These are phyloP conservation scores for Psilocybe subaeruginosa DNA, from an alignment of 768 basidiomycete species.

Conservation along the genomic window DNA sequence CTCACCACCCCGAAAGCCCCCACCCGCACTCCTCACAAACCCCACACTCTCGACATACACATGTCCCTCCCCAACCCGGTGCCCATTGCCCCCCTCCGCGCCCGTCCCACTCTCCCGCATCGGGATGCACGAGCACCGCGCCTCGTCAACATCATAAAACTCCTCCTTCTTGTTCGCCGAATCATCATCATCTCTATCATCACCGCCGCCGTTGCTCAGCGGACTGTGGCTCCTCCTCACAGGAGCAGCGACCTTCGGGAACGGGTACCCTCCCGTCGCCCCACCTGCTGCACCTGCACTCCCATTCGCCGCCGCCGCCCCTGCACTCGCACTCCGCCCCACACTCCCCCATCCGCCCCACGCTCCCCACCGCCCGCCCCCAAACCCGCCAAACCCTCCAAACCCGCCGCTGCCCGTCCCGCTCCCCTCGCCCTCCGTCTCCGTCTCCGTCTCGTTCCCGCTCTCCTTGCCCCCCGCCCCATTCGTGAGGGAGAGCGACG, in stretches of 20 bases:
- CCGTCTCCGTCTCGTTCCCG: slow-evolving; percentile 26
- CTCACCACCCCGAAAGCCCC: slow-evolving; percentile 2
- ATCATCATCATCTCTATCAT: not conserved
- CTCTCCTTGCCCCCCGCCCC: not conserved
- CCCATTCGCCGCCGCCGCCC: no score
- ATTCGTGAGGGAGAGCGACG: slow-evolving; percentile 38
- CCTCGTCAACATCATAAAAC: slow-evolving; percentile 17
- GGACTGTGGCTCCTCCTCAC: not conserved
- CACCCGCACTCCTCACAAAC: slow-evolving; percentile 14
- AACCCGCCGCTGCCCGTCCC: slow-evolving; percentile 12
- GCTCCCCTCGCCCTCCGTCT: slow-evolving; percentile 34
- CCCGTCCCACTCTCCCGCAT: slow-evolving; percentile 19
- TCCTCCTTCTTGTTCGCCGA: not conserved
- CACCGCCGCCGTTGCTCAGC: not conserved
- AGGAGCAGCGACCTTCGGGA: slow-evolving; percentile 15
- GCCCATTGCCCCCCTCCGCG: not conserved
- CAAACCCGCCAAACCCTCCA: slow-evolving; percentile 9
- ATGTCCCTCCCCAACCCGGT: slow-evolving; percentile 25
- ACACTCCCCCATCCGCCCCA: slow-evolving; percentile 12
- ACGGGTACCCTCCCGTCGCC: slow-evolving; percentile 23
- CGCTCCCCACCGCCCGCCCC: not conserved
- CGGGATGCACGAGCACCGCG: slow-evolving; percentile 32
- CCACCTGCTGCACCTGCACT: not conserved
- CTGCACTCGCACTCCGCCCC: not conserved
- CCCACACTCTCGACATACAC: slow-evolving; percentile 30